Percentiles rank a stretch among this genome's conserved stretches.
Evolutionary conservation across 2,329 filamentous ascomycete species (phyloP).

Genomic region (Epichloe aotearoae): DNA sequence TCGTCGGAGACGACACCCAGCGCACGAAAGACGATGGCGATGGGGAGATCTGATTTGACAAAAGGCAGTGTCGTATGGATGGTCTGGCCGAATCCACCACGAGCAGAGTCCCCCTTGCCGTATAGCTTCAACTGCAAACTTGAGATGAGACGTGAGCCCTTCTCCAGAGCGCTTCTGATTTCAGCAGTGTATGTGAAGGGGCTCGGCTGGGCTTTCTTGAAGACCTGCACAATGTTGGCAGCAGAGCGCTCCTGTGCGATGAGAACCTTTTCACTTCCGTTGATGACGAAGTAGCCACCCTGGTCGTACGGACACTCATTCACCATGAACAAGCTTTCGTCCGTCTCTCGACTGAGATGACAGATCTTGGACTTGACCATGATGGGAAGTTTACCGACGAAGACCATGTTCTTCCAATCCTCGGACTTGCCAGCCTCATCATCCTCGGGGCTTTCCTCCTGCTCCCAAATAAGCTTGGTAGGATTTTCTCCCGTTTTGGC

Average conservation of each 20-base stretch:
- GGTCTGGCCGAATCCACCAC: slow-evolving; percentile 67
- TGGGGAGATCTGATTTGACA: slow-evolving; percentile 84
- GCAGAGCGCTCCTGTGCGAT: slow-evolving; percentile 97
- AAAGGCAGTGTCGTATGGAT: slow-evolving; percentile 88
- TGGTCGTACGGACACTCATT: slow-evolving; percentile 98
- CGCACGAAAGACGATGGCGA: slow-evolving; percentile 90
- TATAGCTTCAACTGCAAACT: slow-evolving; percentile 84
- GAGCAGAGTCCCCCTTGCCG: slow-evolving; percentile 68
- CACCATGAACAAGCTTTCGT: slow-evolving; percentile 76
- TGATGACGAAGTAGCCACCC: slow-evolving; percentile 98
- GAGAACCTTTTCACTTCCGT: slow-evolving; percentile 94
- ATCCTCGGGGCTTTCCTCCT: slow-evolving; percentile 39
- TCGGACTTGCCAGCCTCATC: slow-evolving; percentile 39
- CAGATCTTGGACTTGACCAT: slow-evolving; percentile 98
- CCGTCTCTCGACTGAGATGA: slow-evolving; percentile 68
- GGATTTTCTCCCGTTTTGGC: slow-evolving; percentile 42
- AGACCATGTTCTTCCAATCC: slow-evolving; percentile 59
- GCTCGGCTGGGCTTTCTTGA: slow-evolving; percentile 91
- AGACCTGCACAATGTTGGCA: slow-evolving; percentile 97
- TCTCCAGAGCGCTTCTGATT: slow-evolving; percentile 91
- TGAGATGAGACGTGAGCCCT: slow-evolving; percentile 87
- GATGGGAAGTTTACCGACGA: slow-evolving; percentile 89
- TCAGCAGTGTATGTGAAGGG: slow-evolving; percentile 89
- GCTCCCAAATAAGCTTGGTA: slow-evolving; percentile 46
- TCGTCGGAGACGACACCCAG: slow-evolving; percentile 93